Evolutionary conservation across 2,329 filamentous ascomycete genomes (phyloP), one percentile per base, ranked within the genome.

Genomic region (Monilinia aucupariae): DNA sequence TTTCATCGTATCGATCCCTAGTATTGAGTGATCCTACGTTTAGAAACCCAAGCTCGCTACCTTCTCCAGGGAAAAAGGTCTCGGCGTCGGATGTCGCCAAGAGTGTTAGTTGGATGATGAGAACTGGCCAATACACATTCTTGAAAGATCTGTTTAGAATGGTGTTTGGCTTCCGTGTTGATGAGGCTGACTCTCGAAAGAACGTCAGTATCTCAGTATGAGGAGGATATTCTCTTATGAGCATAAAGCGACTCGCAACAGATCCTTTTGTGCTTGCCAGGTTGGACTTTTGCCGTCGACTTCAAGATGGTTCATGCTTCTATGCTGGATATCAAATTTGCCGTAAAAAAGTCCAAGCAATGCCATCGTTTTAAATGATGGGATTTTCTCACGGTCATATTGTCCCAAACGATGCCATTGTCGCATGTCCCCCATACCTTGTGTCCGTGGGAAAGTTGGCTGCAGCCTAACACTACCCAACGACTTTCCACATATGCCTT

Each of bases 151-250:
- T 97, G 17, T 97, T 90, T 77, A 83, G 85, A 60, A 81, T 93
- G 48, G 91, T 96, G 3, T 96, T 96, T 74, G 89, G 91, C 4
- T 93, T 93, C 71, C 84, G 88, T 54, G 77, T 91, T 20, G 91
- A 96, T 62, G 92, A 96, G 70, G 87, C 85, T 0, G 85, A 88
- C 53, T 78, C 80, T 61, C 80, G 87, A 67, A 88, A 89, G 71
- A 84, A 81, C 63, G 79, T 87, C 54, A 85, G 81, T 65, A 87
- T 90, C 64, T 76, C 77, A 22, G 79, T 87, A 22, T 85, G 65
- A 47, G 10, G 15, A 22, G n/a, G 8, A n/a, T 25, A 13, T 47
- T 4, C 8, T 4, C 8, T 30, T 10, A 39, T 39, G 37, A 39
- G n/a, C 15, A 13, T 27, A 27, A 30, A 48, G 17, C 0, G 22